Conservation (phyloP, 805 yeast genomes). For the Ogataea sp. region DNA sequence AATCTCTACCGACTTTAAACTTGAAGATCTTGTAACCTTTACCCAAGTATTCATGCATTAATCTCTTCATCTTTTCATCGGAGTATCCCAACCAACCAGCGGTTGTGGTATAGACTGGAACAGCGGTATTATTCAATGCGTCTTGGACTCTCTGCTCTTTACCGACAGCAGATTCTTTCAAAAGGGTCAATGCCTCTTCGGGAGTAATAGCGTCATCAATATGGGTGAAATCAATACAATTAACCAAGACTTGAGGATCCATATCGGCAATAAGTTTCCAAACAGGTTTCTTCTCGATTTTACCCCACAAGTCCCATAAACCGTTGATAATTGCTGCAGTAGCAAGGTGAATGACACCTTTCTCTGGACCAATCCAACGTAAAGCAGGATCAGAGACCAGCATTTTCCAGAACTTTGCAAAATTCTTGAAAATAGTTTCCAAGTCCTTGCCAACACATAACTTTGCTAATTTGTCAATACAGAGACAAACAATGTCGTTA, state of each 20-base stretch:
- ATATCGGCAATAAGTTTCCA: slow-evolving; percentile 35
- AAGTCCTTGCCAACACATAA: slow-evolving; percentile 26
- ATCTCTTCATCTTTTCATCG: slow-evolving; percentile 30
- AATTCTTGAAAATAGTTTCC: slow-evolving; percentile 24
- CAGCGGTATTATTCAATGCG: slow-evolving; percentile 26
- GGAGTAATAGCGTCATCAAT: slow-evolving; percentile 36
- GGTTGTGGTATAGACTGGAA: slow-evolving; percentile 36
- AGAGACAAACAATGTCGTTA: slow-evolving; percentile 26
- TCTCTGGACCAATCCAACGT: slow-evolving; percentile 39
- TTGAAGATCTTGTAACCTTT: slow-evolving; percentile 33
- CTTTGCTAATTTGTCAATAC: slow-evolving; percentile 29
- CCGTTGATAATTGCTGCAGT: slow-evolving; percentile 33
- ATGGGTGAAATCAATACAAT: slow-evolving; percentile 33
- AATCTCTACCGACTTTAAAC: slow-evolving; percentile 32
- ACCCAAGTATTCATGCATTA: slow-evolving; percentile 24
- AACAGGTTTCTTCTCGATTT: slow-evolving; percentile 27
- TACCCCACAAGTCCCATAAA: slow-evolving; percentile 37
- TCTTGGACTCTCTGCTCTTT: slow-evolving; percentile 25
- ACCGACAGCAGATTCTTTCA: slow-evolving; percentile 21
- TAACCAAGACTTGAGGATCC: slow-evolving; percentile 32
- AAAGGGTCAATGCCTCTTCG: slow-evolving; percentile 28
- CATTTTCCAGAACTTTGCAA: slow-evolving; percentile 33
- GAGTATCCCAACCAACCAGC: slow-evolving; percentile 37
- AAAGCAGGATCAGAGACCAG: slow-evolving; percentile 32
- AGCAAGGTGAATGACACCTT: slow-evolving; percentile 33